Evolutionary conservation across 345 rosid genomes (phyloP).

Genomic region (Kernera saxatilis): DNA sequence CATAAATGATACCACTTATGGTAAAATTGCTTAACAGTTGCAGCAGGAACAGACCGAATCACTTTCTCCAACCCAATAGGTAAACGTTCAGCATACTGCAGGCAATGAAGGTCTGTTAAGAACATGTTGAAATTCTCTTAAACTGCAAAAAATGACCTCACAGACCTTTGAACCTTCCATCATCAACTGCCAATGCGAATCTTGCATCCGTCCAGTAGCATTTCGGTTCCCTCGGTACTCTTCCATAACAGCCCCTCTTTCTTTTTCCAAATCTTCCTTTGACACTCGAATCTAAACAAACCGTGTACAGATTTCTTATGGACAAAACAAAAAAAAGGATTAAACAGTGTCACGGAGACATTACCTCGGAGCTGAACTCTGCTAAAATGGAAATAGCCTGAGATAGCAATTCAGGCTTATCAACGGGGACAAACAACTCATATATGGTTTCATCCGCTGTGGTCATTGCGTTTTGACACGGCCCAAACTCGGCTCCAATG

Average conservation of each 20-base stretch:
- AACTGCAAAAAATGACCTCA: conserved; percentile 23
- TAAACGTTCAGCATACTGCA: conserved; percentile 89
- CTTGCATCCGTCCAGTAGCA: conserved; percentile 89
- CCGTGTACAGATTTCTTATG: background rate
- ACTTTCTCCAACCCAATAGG: conserved; percentile 93
- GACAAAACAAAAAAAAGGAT: background rate
- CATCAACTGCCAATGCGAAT: conserved; percentile 80
- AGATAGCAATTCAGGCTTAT: conserved; percentile 57
- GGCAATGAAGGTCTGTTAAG: conserved; percentile 1
- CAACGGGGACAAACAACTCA: conserved; percentile 87
- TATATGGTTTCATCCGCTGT: conserved; percentile 89
- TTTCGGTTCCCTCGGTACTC: conserved; percentile 78
- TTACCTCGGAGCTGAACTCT: conserved; percentile 86
- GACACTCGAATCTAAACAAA: conserved; percentile 66
- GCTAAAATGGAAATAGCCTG: conserved; percentile 82
- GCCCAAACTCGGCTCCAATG: conserved; percentile 92
- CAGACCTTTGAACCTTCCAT: conserved; percentile 91
- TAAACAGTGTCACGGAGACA: background rate
- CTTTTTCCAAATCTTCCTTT: conserved; percentile 80
- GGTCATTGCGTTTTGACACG: conserved; percentile 90
- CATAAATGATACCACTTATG: conserved; percentile 75
- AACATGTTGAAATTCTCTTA: background rate
- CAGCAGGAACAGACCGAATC: conserved; percentile 70
- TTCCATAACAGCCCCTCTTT: conserved; percentile 94
- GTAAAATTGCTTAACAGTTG: conserved; percentile 70